Evolutionary conservation across 257 asterid species (phyloP), one percentile per base, ranked within the genome.

Genomic region (Leptodermis oblonga): DNA sequence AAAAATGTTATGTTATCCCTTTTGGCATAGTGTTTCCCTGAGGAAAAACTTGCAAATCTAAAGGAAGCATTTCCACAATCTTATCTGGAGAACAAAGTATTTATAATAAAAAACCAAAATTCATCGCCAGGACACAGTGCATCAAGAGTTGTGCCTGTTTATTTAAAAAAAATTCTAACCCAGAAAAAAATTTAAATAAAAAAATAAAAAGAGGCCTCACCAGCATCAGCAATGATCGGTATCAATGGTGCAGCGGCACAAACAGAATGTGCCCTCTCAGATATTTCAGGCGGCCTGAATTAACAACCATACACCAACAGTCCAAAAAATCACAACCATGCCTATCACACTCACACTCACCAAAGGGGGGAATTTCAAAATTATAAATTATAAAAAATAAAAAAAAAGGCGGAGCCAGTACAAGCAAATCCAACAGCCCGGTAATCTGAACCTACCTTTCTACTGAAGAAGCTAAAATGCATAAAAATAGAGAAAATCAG

Each of bases 171-270:
- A 65, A 11, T 25, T 41, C 58, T 15, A 25, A 20, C 17, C 26
- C 28, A 15, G 1, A 12, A 52, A 42, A 25, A 7, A 39, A 11
- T 23, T 10, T n/a, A n/a, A 31, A 69, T 12, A 69, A 26, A 3
- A 7, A 56, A 39, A 53, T 4, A 20, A 14, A 2, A 53, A 10
- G 45, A 43, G 33, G 28, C 8, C 15, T 62, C 36, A 71, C 70
- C 76, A 14, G 76, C 76, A 62, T 71, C 76, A 63, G 65, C 76
- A 52, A 71, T 63, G 30, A 71, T 71, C 3, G 76, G 70, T n/a
- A 71, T 62, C 63, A 71, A 15, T 1, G 70, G 70, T 20, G 70
- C 76, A n/a, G 70, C 70, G 9, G 31, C 54, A 39, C 76, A 71
- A 25, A 62, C 76, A 4, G 65, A 34, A 36, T 69, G 25, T 26